phyloP scores from a whole-genome alignment of 2,329 filamentous ascomycete genomes.

The Hirsutella minnesotensis region DNA sequence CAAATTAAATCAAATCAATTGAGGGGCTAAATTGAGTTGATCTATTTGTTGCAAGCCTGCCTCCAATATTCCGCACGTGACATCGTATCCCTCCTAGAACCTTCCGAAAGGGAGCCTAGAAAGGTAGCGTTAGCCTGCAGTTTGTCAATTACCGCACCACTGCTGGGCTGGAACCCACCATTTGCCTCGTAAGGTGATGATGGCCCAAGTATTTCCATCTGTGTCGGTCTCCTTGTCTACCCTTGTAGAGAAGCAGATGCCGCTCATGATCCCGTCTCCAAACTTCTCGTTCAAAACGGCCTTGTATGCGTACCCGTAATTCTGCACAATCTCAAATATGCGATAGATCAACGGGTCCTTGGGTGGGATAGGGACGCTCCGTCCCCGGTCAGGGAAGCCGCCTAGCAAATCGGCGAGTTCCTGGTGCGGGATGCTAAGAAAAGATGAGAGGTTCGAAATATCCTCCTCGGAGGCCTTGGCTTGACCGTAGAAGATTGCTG shows the following conservation, averaged over 20 bases:
- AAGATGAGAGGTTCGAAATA: constrained; percentile 47
- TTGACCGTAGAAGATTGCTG: constrained; percentile 86
- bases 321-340: constrained; percentile 89
- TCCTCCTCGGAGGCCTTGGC: constrained; percentile 62
- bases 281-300: constrained; percentile 93
- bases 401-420: constrained; percentile 48
- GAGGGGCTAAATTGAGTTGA: too few relatives aligned
- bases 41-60: too few relatives aligned
- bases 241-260: constrained; percentile 80
- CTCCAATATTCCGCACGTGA: too few relatives aligned
- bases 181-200: constrained; percentile 74
- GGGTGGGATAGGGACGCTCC: constrained; percentile 33
- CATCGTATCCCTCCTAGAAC: too few relatives aligned
- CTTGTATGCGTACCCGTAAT: constrained; percentile 95
- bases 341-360: constrained; percentile 56
- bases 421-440: constrained; percentile 49
- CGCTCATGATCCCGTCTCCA: constrained; percentile 92
- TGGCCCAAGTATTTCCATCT: constrained; percentile 68
- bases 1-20: too few relatives aligned
- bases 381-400: constrained; percentile 71
- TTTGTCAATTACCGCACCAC: too few relatives aligned
- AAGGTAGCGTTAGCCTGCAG: too few relatives aligned
- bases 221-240: constrained; percentile 90
- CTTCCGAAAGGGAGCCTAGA: too few relatives aligned
- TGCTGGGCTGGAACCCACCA: too few relatives aligned